A percentile compares a stretch with the other conserved stretches of the same genome.
Evolutionary conservation across 2,329 filamentous ascomycete genomes (phyloP).

Genomic region (Sporothrix pseudoabietina): DNA sequence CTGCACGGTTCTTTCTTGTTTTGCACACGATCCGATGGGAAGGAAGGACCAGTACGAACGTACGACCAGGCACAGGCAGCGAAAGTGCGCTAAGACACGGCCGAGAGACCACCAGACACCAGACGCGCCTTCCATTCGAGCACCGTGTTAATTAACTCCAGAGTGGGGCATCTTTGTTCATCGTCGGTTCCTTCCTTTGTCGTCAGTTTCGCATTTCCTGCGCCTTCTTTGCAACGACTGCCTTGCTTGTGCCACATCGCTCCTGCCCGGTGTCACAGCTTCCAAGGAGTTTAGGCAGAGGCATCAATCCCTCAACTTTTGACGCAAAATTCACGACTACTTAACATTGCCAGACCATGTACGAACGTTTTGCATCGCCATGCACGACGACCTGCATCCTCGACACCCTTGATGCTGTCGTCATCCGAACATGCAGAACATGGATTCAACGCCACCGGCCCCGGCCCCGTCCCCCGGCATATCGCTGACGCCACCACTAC

Average conservation of each 20-base stretch:
- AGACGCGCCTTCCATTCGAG: slow-evolving; percentile 9
- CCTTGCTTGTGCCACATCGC: neutral
- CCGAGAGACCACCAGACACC: neutral
- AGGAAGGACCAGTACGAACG: neutral
- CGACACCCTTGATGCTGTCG: slow-evolving; percentile 4
- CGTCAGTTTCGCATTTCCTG: neutral
- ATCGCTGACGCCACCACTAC: neutral
- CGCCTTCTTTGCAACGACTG: neutral
- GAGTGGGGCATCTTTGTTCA: neutral
- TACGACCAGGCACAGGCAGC: neutral
- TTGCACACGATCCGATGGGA: neutral
- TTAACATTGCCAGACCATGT: neutral
- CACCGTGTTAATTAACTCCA: neutral
- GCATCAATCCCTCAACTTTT: neutral
- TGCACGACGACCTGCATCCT: neutral
- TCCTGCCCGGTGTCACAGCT: neutral
- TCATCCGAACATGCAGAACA: neutral
- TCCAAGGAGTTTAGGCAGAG: neutral
- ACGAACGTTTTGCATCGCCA: neutral
- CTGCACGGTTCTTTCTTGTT: neutral
- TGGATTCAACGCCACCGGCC: neutral
- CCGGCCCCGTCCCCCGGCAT: neutral
- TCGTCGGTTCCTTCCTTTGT: neutral
- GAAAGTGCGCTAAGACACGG: slow-evolving; percentile 12
- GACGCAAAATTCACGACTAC: neutral